These are phyloP conservation scores for Cordyceps pruinosa DNA, from an alignment of 2,329 filamentous ascomycete genomes.

Conservation along the genomic window DNA sequence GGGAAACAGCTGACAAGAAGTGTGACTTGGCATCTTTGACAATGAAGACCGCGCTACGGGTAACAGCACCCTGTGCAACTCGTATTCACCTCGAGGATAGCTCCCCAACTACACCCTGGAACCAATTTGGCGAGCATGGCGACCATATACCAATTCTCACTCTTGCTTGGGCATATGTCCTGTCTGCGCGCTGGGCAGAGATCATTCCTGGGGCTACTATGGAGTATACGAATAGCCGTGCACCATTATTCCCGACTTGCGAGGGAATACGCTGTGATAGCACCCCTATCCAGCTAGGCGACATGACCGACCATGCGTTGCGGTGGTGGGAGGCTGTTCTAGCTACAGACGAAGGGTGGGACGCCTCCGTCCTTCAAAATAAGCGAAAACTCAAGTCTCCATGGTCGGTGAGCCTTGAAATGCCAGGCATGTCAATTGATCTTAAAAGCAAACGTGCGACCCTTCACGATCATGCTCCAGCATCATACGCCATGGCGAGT, in stretches of 20 bases:
- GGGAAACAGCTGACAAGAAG: not conserved
- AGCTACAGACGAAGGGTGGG: constrained; percentile 4
- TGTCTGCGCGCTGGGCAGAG: constrained; percentile 16
- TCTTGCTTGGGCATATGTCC: constrained; percentile 16
- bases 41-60: not conserved
- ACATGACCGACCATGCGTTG: constrained; percentile 2
- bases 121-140: not conserved
- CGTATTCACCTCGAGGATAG: not conserved
- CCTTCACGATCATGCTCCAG: not conserved
- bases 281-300: not conserved
- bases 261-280: not conserved
- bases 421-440: not conserved
- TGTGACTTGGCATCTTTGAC: not conserved
- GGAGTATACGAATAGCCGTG: constrained; percentile 7
- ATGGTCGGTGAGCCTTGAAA: constrained; percentile 11
- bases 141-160: constrained; percentile 12
- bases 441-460: not conserved
- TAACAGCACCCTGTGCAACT: not conserved
- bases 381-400: not conserved
- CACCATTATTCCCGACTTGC: not conserved
- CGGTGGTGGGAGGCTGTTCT: constrained; percentile 14
- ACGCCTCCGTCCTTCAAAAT: constrained; percentile 10
- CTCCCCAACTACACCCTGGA: not conserved
- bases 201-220: constrained; percentile 10
- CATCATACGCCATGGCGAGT: constrained; percentile 4